Conservation (phyloP, 2,329 filamentous ascomycete species). For the Lachnellula arida region DNA sequence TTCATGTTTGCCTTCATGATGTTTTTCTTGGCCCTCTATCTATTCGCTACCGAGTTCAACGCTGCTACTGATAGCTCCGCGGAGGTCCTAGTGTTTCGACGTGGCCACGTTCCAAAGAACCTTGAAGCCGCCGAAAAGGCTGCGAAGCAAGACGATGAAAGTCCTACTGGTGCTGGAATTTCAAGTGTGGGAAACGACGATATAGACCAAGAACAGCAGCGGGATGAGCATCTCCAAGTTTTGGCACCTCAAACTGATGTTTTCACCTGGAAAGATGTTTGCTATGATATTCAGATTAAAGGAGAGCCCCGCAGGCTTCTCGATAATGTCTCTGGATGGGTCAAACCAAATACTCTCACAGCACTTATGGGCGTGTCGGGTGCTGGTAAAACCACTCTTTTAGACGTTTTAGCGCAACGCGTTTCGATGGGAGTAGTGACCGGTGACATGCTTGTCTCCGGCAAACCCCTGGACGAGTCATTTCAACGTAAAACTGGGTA, state of each 20-base stretch:
- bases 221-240: conserved; percentile 23
- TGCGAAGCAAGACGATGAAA: conserved; percentile 26
- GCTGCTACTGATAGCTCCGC: conserved; percentile 68
- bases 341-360: conserved; percentile 66
- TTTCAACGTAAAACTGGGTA: conserved; percentile 94
- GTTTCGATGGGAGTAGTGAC: conserved; percentile 85
- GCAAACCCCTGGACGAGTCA: conserved; percentile 42
- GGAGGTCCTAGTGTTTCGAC: conserved; percentile 71
- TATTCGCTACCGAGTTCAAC: conserved; percentile 58
- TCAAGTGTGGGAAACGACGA: conserved; percentile 12
- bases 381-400: conserved; percentile 83
- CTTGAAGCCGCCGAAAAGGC: conserved; percentile 36
- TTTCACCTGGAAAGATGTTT: conserved; percentile 40
- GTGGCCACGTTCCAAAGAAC: conserved; percentile 42
- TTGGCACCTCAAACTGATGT: conserved; percentile 29
- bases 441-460: conserved; percentile 62
- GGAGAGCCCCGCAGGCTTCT: conserved; percentile 59
- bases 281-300: conserved; percentile 74
- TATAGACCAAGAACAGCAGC: conserved; percentile 12
- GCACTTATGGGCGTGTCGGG: conserved; percentile 66
- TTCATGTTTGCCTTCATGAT: conserved; percentile 63
- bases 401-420: conserved; percentile 75
- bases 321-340: conserved; percentile 67
- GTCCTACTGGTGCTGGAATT: conserved; percentile 6
- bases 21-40: conserved; percentile 59